Base-by-base conservation (phyloP, 768 basidiomycete species). In the Boletus vermiculosoides region DNA sequence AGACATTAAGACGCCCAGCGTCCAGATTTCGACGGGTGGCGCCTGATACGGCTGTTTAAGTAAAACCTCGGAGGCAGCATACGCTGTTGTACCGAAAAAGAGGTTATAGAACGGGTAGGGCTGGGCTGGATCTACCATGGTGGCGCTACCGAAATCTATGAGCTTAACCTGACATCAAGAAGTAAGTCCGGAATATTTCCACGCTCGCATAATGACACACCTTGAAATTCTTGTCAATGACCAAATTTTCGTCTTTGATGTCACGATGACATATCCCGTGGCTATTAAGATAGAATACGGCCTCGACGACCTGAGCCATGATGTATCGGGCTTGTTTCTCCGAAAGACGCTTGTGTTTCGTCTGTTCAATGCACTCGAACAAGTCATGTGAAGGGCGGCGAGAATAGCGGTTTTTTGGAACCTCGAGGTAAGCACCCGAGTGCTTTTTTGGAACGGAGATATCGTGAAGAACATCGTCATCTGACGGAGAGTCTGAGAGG, bases 11-110 rank as follows among this genome's bases (percentile, higher is more conserved):
- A 98, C 91, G 18, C 96, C 96, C 23, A 97, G 83, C 9, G 90
- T 92, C 96, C 96, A 99, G 44, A 98, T 84, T 71, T 99, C 96
- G 25, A 93, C 94, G 39, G 95, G 94, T 0, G 94, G 86, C 0
- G 96, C 94, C 57, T 90, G 91, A 69, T 99, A 98, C 12, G 85
- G 82, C 67, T 85, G 85, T 71, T 94, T 93, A 31, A 83, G 83
- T 45, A 98, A 84, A 60, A 98, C 91, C 71, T 99, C 96, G 4
- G 96, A 89, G 18, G 96, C 88, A 4, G 96, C 96, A 67, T 98
- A 99, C 44, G 94, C 95, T 8, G 94, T 90, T 53, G 92, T 95
- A 25, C 96, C 96, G 69, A 90, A 97, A 73, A 96, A 97, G 40
- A 86, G 79, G 33, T 79, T 80, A 73, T 93, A 88, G 54, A 79